phyloP scores from a whole-genome alignment of 2,329 filamentous ascomycete genomes.

The Cercospora berteroae region DNA sequence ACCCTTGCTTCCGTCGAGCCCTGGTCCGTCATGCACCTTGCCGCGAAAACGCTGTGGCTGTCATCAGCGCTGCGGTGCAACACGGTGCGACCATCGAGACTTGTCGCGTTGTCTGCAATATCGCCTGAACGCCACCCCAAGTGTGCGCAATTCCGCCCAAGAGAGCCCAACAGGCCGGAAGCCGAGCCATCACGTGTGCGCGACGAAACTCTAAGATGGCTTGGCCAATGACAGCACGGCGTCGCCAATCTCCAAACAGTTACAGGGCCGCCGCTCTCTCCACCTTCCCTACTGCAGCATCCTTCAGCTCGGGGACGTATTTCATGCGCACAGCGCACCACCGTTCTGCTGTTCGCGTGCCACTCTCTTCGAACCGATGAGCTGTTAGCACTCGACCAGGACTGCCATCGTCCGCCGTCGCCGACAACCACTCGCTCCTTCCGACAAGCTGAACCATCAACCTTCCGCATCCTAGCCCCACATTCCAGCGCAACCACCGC shows the following conservation, averaged over 20 bases:
- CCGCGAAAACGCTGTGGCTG: background rate
- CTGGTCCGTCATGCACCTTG: background rate
- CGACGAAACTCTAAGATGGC: background rate
- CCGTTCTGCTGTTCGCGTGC: slow-evolving; percentile 5
- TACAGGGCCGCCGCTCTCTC: slow-evolving; percentile 1
- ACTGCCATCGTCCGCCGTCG: background rate
- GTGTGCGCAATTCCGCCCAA: background rate
- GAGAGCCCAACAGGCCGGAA: background rate
- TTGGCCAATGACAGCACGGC: background rate
- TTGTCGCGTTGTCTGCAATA: background rate
- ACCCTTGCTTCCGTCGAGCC: background rate
- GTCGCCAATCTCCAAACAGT: background rate
- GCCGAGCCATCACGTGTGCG: background rate
- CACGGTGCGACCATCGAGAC: background rate
- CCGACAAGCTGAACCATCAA: background rate
- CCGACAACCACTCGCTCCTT: background rate
- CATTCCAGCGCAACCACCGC: background rate
- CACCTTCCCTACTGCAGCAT: background rate
- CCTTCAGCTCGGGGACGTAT: background rate
- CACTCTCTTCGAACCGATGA: background rate
- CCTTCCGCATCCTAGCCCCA: background rate
- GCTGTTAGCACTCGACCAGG: background rate
- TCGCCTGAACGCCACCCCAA: background rate
- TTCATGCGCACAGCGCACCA: background rate
- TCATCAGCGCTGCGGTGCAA: background rate